These are phyloP conservation scores for Trametes elegans DNA, from an alignment of 768 basidiomycete genomes.

Conservation along the genomic window DNA sequence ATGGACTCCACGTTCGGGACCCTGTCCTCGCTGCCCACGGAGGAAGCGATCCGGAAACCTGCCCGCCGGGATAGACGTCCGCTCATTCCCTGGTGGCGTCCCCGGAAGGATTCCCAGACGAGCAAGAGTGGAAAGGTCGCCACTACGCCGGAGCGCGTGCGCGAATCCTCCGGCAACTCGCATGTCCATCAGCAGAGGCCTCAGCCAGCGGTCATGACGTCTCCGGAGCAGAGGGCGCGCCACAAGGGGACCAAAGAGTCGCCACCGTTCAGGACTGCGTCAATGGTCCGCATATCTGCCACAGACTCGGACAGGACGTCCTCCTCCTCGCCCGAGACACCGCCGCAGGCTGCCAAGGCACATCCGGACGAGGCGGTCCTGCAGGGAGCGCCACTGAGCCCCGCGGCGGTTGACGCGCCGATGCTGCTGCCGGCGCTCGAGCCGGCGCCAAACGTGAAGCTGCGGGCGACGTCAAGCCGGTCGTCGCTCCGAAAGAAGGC, in stretches of 20 bases:
- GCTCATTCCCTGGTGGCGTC: conserved; percentile 11
- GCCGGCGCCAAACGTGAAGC: conserved; percentile 5
- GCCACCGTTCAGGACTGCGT: not conserved
- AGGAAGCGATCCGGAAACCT: conserved; percentile 24
- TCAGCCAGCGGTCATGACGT: conserved; percentile 7
- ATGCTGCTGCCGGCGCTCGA: conserved; percentile 13
- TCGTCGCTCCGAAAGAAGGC: conserved; percentile 16
- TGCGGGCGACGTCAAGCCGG: conserved; percentile 4
- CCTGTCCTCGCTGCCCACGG: conserved; percentile 24
- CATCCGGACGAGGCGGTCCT: not conserved
- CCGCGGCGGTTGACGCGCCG: not conserved
- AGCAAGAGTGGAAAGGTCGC: not conserved
- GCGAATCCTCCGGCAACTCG: not conserved
- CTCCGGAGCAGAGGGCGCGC: not conserved
- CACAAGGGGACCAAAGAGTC: not conserved
- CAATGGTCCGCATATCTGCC: conserved; percentile 12
- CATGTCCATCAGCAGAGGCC: conserved; percentile 3
- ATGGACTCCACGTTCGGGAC: conserved; percentile 28
- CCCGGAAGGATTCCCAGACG: conserved; percentile 1
- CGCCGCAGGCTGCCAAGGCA: not conserved
- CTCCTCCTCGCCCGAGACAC: conserved; percentile 4
- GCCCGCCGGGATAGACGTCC: conserved; percentile 6
- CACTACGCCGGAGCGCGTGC: conserved; percentile 2
- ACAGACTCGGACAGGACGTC: conserved; percentile 5
- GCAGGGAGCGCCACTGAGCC: not conserved